Conservation (phyloP, 2,329 filamentous ascomycete genomes). For the Alternaria gaisen region DNA sequence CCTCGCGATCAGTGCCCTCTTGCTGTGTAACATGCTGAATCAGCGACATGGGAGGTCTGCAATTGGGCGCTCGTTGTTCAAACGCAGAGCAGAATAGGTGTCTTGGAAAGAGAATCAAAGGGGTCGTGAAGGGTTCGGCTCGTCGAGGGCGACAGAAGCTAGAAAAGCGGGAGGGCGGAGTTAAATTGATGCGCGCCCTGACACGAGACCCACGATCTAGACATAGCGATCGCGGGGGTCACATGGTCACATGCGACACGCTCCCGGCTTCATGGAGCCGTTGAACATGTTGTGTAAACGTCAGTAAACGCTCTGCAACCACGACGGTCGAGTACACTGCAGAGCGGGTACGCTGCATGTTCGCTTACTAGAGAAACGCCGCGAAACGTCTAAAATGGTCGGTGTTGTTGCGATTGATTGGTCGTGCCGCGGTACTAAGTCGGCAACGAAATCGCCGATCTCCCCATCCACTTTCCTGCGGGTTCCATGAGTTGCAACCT, state of each 20-base stretch:
- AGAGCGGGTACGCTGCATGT: constrained; percentile 15
- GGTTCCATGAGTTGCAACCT: constrained; percentile 16
- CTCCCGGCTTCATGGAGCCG: constrained; percentile 5
- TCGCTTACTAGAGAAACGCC: constrained; percentile 23
- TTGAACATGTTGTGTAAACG: constrained; percentile 6
- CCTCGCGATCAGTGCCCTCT: constrained; percentile 60
- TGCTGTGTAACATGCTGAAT: constrained; percentile 61
- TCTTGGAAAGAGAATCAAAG: constrained; percentile 6
- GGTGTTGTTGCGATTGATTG: constrained; percentile 13
- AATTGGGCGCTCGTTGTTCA: constrained; percentile 15
- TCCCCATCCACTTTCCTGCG: constrained; percentile 17
- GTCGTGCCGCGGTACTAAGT: background rate
- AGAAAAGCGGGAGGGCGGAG: constrained; percentile 22
- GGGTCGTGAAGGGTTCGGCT: constrained; percentile 9
- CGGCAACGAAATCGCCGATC: constrained; percentile 6
- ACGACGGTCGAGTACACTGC: constrained; percentile 5
- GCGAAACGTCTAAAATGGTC: constrained; percentile 18
- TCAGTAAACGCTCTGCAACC: constrained; percentile 1
- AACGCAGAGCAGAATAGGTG: constrained; percentile 17
- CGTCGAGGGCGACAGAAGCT: constrained; percentile 9
- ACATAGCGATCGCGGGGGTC: constrained; percentile 18
- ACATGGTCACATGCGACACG: constrained; percentile 23
- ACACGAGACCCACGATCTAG: constrained; percentile 27
- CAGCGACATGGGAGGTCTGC: constrained; percentile 56
- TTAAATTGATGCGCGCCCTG: constrained; percentile 25